phyloP scores from a whole-genome alignment of 2,329 filamentous ascomycete genomes.

The Fusarium tricinctum region DNA sequence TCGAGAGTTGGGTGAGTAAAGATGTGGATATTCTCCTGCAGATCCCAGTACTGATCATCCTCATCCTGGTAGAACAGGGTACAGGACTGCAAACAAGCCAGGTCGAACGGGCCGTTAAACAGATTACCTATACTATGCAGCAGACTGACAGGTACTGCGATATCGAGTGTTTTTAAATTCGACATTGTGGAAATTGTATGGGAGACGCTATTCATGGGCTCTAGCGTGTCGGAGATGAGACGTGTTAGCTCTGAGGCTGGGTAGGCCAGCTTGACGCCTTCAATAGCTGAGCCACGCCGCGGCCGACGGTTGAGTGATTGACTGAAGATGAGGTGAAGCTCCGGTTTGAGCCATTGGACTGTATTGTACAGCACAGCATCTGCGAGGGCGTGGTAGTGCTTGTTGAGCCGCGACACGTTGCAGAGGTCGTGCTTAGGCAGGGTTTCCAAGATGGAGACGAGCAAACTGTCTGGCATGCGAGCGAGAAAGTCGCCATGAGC shows the following conservation, averaged over 20 bases:
- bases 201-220: constrained; percentile 59
- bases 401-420: constrained; percentile 60
- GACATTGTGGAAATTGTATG: constrained; percentile 65
- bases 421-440: constrained; percentile 59
- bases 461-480: constrained; percentile 56
- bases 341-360: constrained; percentile 61
- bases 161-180: constrained; percentile 62
- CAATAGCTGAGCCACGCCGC: constrained; percentile 63
- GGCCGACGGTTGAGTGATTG: constrained; percentile 62
- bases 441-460: constrained; percentile 58
- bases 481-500: constrained; percentile 40
- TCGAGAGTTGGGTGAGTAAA: constrained; percentile 65
- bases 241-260: constrained; percentile 59
- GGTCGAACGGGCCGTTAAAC: constrained; percentile 65
- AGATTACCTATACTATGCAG: constrained; percentile 63
- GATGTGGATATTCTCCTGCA: constrained; percentile 66
- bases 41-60: constrained; percentile 63
- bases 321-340: constrained; percentile 64
- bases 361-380: constrained; percentile 64
- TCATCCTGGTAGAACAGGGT: constrained; percentile 63
- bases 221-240: constrained; percentile 57
- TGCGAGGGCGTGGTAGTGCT: constrained; percentile 59
- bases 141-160: constrained; percentile 60
- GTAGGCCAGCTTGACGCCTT: constrained; percentile 61
- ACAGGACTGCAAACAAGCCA: constrained; percentile 63